Evolutionary conservation across 352 stramenopile species (phyloP), one percentile per base, ranked within the genome.

Genomic region (Pythium scleroteichum): DNA sequence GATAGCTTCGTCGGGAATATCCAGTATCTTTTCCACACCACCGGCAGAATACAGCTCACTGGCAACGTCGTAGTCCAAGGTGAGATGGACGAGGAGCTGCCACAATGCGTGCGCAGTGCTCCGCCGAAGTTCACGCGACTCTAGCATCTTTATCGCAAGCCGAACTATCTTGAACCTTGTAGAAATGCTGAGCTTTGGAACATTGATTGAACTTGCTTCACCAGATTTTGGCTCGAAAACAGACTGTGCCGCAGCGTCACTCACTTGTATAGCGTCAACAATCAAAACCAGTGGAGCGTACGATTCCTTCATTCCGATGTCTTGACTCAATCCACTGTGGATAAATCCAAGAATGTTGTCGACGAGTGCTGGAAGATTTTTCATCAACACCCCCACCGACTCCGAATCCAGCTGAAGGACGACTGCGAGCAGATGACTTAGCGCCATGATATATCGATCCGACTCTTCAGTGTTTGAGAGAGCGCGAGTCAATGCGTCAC

Each of bases 51-150:
- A 80, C 23, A 96, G 87, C 10, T 68, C 76, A 32, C 62, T 88
- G 4, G 84, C 83, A n/a, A 92, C 17, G 3, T 91, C 72, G 58
- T 92, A 92, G 22, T 90, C 74, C 23, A 88, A 57, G 22, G 84
- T 92, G 57, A 96, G 64, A 9, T 67, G 81, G 17, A 71, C 72
- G 12, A 92, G 52, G 24, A 95, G 40, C 52, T 95, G 87, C 78
- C 85, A 84, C 54, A 89, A 71, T 24, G 87, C 79, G 38, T 95
- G 87, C 1, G 78, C 76, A 29, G 72, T 60, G 32, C 69, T 69
- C 35, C 70, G 68, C 22, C 67, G 59, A 14, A 79, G 26, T 4
- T 68, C 59, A 1, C 26, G 24, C 1, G 29, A 53, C 19, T 27
- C 42, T 50, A 78, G 68, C 12, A 74, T 47, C 33, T 23, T 9